Conservation (phyloP, 768 basidiomycete species). For the Agaricus blazei region DNA sequence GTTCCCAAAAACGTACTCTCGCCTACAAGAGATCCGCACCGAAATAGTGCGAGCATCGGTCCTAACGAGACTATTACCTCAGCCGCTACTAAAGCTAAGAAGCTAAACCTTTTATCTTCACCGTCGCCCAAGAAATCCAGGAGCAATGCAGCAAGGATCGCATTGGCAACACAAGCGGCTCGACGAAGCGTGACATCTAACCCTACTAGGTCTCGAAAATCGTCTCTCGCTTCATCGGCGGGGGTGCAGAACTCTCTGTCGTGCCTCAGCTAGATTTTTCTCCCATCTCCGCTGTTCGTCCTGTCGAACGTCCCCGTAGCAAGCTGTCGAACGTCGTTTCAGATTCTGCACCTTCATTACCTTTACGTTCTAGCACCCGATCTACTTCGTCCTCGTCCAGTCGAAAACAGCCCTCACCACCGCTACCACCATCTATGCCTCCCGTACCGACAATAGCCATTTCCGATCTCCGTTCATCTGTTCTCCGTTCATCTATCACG, state of each 20-base stretch:
- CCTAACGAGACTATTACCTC: slow-evolving; percentile 1
- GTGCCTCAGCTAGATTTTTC: slow-evolving; percentile 11
- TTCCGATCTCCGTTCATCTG: not conserved
- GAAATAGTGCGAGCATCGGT: slow-evolving; percentile 22
- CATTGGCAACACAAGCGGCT: slow-evolving; percentile 26
- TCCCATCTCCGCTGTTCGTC: slow-evolving; percentile 10
- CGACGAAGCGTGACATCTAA: slow-evolving; percentile 2
- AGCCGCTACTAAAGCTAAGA: slow-evolving; percentile 14
- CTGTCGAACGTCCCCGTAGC: slow-evolving; percentile 19
- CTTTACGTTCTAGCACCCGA: slow-evolving; percentile 2
- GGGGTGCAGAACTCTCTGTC: not conserved
- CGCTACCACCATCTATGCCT: slow-evolving; percentile 15
- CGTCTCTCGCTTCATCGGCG: slow-evolving; percentile 10
- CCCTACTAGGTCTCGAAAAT: slow-evolving; percentile 18
- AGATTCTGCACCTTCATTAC: slow-evolving; percentile 13
- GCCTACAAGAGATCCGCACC: slow-evolving; percentile 33
- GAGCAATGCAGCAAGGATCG: not conserved
- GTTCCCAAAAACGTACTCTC: slow-evolving; percentile 29
- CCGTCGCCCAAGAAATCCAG: not conserved
- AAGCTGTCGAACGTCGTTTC: slow-evolving; percentile 24
- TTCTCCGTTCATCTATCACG: not conserved
- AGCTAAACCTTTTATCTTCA: not conserved
- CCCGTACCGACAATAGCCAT: not conserved
- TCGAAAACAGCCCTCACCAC: slow-evolving; percentile 2
- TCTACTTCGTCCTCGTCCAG: slow-evolving; percentile 14